Evolutionary conservation across 192 early-diverging fungal species (phyloP).

Genomic region (Dispira simplex): DNA sequence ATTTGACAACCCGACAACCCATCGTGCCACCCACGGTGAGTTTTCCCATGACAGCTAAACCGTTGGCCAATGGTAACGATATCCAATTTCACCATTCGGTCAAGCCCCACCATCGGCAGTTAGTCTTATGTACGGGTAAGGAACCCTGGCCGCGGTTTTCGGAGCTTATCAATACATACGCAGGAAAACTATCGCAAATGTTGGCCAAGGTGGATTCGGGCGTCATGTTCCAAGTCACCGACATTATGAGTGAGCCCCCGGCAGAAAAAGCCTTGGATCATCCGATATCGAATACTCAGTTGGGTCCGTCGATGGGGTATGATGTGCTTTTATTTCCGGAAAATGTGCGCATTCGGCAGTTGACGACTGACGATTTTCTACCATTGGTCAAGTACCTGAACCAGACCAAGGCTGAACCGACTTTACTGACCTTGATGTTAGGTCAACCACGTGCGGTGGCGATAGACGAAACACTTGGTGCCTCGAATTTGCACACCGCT

Average conservation of each 20-base stretch:
- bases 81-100: conserved; percentile 2
- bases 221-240: neutral
- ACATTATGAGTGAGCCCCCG: neutral
- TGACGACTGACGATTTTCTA: neutral
- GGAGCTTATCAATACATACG: neutral
- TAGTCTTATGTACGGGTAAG: neutral
- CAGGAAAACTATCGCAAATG: neutral
- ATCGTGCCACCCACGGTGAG: too few species aligned
- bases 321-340: conserved; percentile 3
- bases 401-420: neutral
- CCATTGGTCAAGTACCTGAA: neutral
- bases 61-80: neutral
- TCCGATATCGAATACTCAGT: too few species aligned
- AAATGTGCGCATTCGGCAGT: neutral
- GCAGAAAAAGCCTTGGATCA: too few species aligned
- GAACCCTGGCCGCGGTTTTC: neutral
- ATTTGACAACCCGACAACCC: too few species aligned
- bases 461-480: too few species aligned
- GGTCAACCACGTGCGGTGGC: neutral
- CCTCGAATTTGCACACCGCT: neutral
- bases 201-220: neutral
- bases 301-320: neutral
- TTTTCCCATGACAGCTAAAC: neutral
- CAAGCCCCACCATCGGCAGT: neutral
- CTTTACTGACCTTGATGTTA: neutral